Evolutionary conservation across 2,329 filamentous ascomycete genomes (phyloP).

Genomic region (Kalmusia sp.): DNA sequence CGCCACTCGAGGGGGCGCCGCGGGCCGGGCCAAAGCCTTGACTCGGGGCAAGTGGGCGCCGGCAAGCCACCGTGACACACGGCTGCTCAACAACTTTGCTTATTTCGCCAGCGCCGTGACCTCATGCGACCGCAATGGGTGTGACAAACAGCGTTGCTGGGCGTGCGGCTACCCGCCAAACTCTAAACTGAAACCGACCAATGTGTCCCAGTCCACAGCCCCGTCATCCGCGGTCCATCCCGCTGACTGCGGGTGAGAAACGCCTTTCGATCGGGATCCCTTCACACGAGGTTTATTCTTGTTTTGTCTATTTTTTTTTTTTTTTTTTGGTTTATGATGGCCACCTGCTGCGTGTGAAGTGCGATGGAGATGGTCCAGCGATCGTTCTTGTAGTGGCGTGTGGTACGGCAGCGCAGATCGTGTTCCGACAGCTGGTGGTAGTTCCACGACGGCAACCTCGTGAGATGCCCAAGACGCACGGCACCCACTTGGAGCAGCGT

Average conservation of each 20-base stretch:
- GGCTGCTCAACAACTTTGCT: slow-evolving; percentile 6
- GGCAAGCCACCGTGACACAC: slow-evolving; percentile 1
- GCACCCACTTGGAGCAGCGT: background rate
- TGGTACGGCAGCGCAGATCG: background rate
- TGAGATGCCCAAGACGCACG: background rate
- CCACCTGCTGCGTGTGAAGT: too few relatives aligned
- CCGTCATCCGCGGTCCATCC: background rate
- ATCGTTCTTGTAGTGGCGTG: background rate
- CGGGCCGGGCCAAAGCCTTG: background rate
- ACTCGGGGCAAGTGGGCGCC: background rate
- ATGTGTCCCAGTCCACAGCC: slow-evolving; percentile 1
- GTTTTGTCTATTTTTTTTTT: too few relatives aligned
- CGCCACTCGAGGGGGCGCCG: background rate
- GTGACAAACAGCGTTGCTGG: background rate
- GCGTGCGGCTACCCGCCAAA: background rate
- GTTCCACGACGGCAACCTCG: background rate
- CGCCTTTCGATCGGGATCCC: background rate
- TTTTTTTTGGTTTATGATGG: too few relatives aligned
- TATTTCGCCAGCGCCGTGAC: slow-evolving; percentile 1
- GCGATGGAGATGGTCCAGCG: too few relatives aligned
- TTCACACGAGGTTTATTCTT: too few relatives aligned
- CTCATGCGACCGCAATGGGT: background rate
- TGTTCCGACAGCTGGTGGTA: background rate
- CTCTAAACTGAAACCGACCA: slow-evolving; percentile 1
- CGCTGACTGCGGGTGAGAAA: background rate